Evolutionary conservation across 1,284 basidiomycete species (phyloP).

Genomic region (Puccinia brachypodii): DNA sequence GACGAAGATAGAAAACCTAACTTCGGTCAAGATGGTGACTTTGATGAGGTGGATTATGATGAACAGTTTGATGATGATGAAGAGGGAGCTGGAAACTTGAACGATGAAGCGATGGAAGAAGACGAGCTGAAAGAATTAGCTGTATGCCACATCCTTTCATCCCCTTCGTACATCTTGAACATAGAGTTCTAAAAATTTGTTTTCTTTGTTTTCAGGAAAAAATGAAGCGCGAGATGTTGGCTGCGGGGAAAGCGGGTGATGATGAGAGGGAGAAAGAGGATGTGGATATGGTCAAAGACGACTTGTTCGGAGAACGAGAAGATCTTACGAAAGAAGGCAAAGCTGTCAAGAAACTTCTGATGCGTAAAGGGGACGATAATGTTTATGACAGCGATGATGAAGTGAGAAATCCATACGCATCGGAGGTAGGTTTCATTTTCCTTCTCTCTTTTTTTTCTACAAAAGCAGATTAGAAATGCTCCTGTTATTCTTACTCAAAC

Average conservation of each 20-base stretch:
- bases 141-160: constrained; percentile 59
- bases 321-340: constrained; percentile 49
- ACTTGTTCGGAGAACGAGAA: constrained; percentile 30
- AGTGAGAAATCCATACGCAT: constrained; percentile 47
- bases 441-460: not conserved
- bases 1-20: constrained; percentile 46
- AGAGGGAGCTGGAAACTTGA: constrained; percentile 64
- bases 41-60: constrained; percentile 79
- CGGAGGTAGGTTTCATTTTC: constrained; percentile 13
- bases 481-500: not conserved
- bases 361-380: constrained; percentile 45
- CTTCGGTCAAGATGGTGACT: constrained; percentile 49
- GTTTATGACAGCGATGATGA: constrained; percentile 47
- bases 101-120: constrained; percentile 70
- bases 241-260: constrained; percentile 46
- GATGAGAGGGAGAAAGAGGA: constrained; percentile 37
- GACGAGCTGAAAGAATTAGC: constrained; percentile 82
- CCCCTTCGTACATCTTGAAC: not conserved
- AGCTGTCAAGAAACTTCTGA: constrained; percentile 46
- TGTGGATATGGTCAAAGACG: constrained; percentile 39
- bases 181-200: not conserved
- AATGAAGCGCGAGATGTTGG: constrained; percentile 46
- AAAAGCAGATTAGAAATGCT: not conserved
- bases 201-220: constrained; percentile 29
- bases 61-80: constrained; percentile 84